These are phyloP conservation scores for Claviceps maximensis DNA, from an alignment of 2,329 filamentous ascomycete genomes.

Conservation along the genomic window DNA sequence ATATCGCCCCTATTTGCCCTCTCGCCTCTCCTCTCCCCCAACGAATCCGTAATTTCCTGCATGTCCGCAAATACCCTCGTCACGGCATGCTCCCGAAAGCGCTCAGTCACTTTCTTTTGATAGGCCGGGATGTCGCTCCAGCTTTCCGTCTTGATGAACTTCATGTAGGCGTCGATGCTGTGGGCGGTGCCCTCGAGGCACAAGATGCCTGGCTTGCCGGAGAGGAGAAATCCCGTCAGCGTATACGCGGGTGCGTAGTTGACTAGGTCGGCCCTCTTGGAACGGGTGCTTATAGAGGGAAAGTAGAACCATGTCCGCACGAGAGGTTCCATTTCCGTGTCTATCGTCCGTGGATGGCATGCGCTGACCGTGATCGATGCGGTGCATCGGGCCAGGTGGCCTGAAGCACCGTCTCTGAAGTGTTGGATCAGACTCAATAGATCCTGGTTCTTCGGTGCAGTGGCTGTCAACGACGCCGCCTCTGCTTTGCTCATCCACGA, in stretches of 20 bases:
- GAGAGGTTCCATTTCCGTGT: conserved; percentile 11
- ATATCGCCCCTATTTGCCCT: conserved; percentile 39
- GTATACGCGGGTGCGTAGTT: conserved; percentile 36
- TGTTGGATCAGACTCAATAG: conserved; percentile 31
- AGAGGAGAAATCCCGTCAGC: conserved; percentile 45
- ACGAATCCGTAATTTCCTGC: conserved; percentile 41
- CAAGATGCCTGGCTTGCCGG: conserved; percentile 44
- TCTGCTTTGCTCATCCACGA: conserved; percentile 39
- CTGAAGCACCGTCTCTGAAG: conserved; percentile 23
- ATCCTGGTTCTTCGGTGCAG: conserved; percentile 28
- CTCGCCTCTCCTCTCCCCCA: conserved; percentile 34
- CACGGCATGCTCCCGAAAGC: conserved; percentile 27
- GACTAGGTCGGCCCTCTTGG: conserved; percentile 44
- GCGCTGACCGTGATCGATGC: background rate
- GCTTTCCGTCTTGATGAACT: conserved; percentile 48
- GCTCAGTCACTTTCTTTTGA: conserved; percentile 50
- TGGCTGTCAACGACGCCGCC: conserved; percentile 21
- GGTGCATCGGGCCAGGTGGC: background rate
- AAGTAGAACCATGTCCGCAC: conserved; percentile 52
- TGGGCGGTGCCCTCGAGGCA: conserved; percentile 36
- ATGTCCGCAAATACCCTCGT: conserved; percentile 17
- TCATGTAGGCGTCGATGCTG: conserved; percentile 45
- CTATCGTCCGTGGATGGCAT: background rate
- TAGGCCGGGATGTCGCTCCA: conserved; percentile 49
- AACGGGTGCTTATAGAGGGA: conserved; percentile 44